Conservation (phyloP, 2,329 filamentous ascomycete species). For the Ceratocystis albifundus region DNA sequence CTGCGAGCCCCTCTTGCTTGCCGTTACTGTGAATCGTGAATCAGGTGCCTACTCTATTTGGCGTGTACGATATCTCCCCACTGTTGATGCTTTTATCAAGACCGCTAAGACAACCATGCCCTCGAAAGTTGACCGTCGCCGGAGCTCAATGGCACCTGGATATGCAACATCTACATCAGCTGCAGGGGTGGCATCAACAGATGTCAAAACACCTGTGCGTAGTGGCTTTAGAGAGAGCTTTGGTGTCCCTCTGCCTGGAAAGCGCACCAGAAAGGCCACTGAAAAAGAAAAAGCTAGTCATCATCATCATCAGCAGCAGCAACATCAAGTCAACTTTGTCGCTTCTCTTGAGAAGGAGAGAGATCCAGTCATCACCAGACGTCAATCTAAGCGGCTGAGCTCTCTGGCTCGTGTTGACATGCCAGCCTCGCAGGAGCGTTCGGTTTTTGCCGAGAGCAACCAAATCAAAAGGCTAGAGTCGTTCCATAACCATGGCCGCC, state of each 20-base stretch:
- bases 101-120: slow-evolving; percentile 9
- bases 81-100: slow-evolving; percentile 46
- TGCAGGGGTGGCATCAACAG: neutral
- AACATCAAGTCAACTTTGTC: slow-evolving; percentile 39
- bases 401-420: slow-evolving; percentile 81
- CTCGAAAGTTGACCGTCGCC: slow-evolving; percentile 39
- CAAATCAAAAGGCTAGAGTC: slow-evolving; percentile 58
- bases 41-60: slow-evolving; percentile 72
- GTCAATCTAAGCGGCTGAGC: slow-evolving; percentile 69
- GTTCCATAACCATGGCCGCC: slow-evolving; percentile 48
- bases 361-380: slow-evolving; percentile 41
- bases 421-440: slow-evolving; percentile 70
- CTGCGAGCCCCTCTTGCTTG: slow-evolving; percentile 50
- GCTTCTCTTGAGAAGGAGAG: slow-evolving; percentile 61
- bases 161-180: slow-evolving; percentile 16
- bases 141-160: slow-evolving; percentile 55
- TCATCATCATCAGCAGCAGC: neutral
- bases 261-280: slow-evolving; percentile 36
- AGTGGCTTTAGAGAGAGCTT: slow-evolving; percentile 67
- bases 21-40: slow-evolving; percentile 70
- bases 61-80: slow-evolving; percentile 65
- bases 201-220: slow-evolving; percentile 60
- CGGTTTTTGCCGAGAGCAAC: slow-evolving; percentile 58
- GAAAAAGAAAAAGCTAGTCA: slow-evolving; percentile 30
- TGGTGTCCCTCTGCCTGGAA: slow-evolving; percentile 45